Evolutionary conservation across 768 basidiomycete genomes (phyloP), one percentile per base, ranked within the genome.

Genomic region (Psilocybe tampanensis): DNA sequence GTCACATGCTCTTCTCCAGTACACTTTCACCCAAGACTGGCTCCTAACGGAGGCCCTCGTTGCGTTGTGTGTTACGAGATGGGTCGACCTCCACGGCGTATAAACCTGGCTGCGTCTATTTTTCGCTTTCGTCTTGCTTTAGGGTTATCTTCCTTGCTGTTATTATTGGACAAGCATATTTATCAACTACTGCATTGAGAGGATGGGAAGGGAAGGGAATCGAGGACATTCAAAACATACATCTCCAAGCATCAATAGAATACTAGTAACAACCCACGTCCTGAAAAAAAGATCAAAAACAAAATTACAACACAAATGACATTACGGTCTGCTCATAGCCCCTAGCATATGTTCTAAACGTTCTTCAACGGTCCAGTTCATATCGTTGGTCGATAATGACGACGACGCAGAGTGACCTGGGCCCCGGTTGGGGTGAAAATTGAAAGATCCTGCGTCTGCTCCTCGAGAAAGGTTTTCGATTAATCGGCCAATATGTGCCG

Each of bases 371-470:
- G 86, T 86, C 85, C 86, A 87, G 58, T 84, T 77, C 54, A 77
- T 72, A 52, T 88, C 86, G 59, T 80, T 72, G 42, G 83, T 84
- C 26, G 90, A 85, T 59, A 86, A 76, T 18, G 89, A 89, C 39
- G 84, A 86, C 23, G 88, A 76, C 17, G 80, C 72, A 18, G 90
- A 87, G 62, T 86, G 86, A 50, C 76, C 74, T 13, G 67, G 58
- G 39, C 72, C 75, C 66, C 61, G 76, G 71, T 60, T 68, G 12
- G 85, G 81, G 34, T 79, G 66, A 66, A 93, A 84, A 66, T 93
- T 93, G 78, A 93, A 92, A 34, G 91, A 88, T 44, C 90, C 92
- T 41, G 90, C 79, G 61, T 94, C 92, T 76, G 86, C 85, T 29
- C 86, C 88, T 68, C 86, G 86, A 45, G 92, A 92, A 67, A 94